Percentiles rank a stretch among this genome's conserved stretches.
Evolutionary conservation across 2,329 filamentous ascomycete genomes (phyloP).

Genomic region (Ceratocystis colombiana): DNA sequence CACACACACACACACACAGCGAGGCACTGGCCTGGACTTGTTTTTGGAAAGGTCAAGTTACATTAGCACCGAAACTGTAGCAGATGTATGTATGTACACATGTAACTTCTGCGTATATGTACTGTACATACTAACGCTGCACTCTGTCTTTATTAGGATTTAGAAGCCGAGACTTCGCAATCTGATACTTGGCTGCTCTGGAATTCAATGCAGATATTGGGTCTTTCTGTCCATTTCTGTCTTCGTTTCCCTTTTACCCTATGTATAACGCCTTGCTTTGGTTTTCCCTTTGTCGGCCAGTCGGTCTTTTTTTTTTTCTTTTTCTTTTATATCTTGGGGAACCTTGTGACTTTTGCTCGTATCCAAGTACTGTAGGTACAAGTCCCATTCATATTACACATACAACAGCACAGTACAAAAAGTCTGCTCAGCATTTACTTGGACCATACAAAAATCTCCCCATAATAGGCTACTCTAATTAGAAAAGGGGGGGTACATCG

Average conservation of each 20-base stretch:
- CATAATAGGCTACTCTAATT: no score
- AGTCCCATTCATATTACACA: no score
- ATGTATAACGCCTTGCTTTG: no score
- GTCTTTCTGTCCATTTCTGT: neutral
- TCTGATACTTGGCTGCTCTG: neutral
- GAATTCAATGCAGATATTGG: neutral
- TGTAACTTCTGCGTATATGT: no score
- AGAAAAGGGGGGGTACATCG: slow-evolving; percentile 8
- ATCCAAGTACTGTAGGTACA: neutral
- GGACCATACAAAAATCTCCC: no score
- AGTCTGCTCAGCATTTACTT: neutral
- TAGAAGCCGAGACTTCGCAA: slow-evolving; percentile 1
- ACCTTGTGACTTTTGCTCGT: neutral
- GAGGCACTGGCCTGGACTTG: neutral
- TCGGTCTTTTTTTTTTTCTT: neutral
- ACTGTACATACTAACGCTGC: neutral
- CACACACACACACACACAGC: neutral
- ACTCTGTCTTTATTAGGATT: neutral
- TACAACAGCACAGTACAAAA: neutral
- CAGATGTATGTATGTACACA: no score
- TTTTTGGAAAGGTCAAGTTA: no score
- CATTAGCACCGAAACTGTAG: no score
- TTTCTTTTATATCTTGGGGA: neutral
- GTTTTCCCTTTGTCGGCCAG: no score
- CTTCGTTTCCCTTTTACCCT: neutral